Evolutionary conservation across 116 monocot species (phyloP), one percentile per base, ranked within the genome.

Genomic region (Papilionanthe hybrid): DNA sequence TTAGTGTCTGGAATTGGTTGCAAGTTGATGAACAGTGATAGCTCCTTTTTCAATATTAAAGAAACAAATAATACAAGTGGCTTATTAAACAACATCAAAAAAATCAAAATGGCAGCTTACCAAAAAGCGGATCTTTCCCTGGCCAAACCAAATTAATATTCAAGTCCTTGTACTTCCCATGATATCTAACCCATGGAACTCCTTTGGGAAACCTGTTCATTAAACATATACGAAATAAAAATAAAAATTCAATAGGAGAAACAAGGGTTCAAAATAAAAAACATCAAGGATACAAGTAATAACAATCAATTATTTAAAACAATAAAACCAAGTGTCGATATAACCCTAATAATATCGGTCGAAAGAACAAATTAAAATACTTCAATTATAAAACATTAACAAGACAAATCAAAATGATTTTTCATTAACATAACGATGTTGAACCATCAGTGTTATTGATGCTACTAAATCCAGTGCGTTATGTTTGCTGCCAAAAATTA

Each of bases 121-220:
- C 92, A 7, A 87, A 78, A 69, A 72, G 55, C 47, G 81, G 28
- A 87, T 97, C 97, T 82, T 94, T 97, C 75, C 97, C 97, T 27
- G 94, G 92, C 92, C 88, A 88, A 23, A 94, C 67, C 32, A 97
- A 82, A 81, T 94, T 87, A 30, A 97, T 86, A 32, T 85, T 55
- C 76, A 97, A 83, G 66, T 81, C 89, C 72, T 92, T 92, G 55
- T 97, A 97, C 72, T 77, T 83, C 28, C 94, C 97, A 79, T 87
- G 80, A 75, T 97, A 97, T 60, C 94, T 84, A 69, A 94, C 88
- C 97, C 97, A 97, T 37, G 97, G 92, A 77, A 92, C 97, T 32
- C 88, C 91, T 87, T 91, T 88, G 9, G 92, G 94, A 66, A 94
- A 97, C 83, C 97, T 97, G 84, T 55, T 76, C 42, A 75, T 19